Evolutionary conservation across 495 filamentous ascomycete species (phyloP), one percentile per base, ranked within the genome.

Genomic region (Penicillium lagena): DNA sequence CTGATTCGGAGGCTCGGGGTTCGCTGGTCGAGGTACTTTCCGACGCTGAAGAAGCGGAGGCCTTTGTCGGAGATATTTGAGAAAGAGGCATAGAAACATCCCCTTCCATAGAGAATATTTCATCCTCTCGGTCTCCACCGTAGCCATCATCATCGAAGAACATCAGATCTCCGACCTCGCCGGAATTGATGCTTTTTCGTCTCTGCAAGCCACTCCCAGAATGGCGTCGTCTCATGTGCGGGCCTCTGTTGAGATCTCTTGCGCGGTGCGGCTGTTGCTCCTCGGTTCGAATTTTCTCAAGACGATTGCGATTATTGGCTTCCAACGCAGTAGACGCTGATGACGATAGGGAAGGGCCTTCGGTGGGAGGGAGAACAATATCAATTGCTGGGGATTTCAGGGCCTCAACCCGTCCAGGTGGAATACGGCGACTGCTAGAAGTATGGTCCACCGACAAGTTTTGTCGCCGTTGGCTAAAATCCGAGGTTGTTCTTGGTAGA

Each of bases 101-200:
- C 22, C 79, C 70, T 47, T 89, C 85, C 83, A 89, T 87, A 7
- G 77, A 50, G 54, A 89, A 89, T 7, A 86, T 75, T 13, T 83
- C 85, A 47, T 89, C 80, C 51, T 90, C 89, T 29, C 68, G 71
- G 56, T 91, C 86, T 11, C 80, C 86, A 50, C 85, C 82, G 64
- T 95, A 94, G 7, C 81, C 89, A 35, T 87, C 86, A 43, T 95
- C 88, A 51, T 90, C 87, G 47, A 85, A 90, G 52, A 87, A 94
- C 59, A 91, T 76, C 7, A 95, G 70, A 36, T 85, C 78, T n/a
- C 84, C 78, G 12, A 78, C 71, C 13, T 78, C 69, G n/a, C 64
- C 58, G 11, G 68, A 68, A 27, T 73, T 71, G 9, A 90, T 77
- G 45, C 83, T 83, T 37, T 69, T 64, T 12, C 80, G 84, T 58